Percentiles rank a stretch among this genome's conserved stretches.
phyloP scores from a whole-genome alignment of 495 filamentous ascomycete species.

The Paragyromitra xinjiangensis region DNA sequence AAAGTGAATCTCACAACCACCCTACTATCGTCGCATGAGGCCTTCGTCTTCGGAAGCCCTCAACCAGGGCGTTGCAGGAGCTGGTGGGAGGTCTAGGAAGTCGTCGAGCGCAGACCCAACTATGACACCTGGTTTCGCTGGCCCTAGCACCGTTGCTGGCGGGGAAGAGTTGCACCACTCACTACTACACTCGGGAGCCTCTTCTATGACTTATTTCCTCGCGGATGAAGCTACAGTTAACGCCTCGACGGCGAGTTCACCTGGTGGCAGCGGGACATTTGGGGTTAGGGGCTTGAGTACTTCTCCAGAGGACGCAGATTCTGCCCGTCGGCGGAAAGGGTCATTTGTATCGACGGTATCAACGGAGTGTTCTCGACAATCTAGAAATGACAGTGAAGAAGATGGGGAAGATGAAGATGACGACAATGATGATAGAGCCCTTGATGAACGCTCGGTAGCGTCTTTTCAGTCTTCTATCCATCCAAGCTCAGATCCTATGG shows the following conservation, averaged over 20 bases:
- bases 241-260: conserved; percentile 59
- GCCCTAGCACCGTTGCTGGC: conserved; percentile 33
- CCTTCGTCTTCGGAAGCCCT: conserved; percentile 54
- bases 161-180: conserved; percentile 45
- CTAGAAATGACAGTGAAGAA: conserved; percentile 29
- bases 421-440: conserved; percentile 52
- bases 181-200: conserved; percentile 40
- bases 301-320: conserved; percentile 59
- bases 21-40: conserved; percentile 50
- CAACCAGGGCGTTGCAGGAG: conserved; percentile 41
- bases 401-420: conserved; percentile 58
- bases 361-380: conserved; percentile 35
- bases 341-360: conserved; percentile 42
- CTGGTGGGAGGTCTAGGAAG: conserved; percentile 51
- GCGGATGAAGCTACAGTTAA: conserved; percentile 66
- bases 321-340: conserved; percentile 28
- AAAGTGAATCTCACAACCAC: conserved; percentile 13
- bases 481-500: conserved; percentile 35
- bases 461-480: conserved; percentile 51
- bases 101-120: conserved; percentile 48
- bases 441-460: conserved; percentile 55
- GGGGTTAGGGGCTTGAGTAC: conserved; percentile 56
- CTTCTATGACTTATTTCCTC: conserved; percentile 68
- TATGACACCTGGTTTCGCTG: conserved; percentile 39
- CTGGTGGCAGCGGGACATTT: conserved; percentile 48